A percentile compares a stretch with the other conserved stretches of the same genome.
Evolutionary conservation across 1,139 yeast species (phyloP).

Genomic region (Lizanozyma gosingica): DNA sequence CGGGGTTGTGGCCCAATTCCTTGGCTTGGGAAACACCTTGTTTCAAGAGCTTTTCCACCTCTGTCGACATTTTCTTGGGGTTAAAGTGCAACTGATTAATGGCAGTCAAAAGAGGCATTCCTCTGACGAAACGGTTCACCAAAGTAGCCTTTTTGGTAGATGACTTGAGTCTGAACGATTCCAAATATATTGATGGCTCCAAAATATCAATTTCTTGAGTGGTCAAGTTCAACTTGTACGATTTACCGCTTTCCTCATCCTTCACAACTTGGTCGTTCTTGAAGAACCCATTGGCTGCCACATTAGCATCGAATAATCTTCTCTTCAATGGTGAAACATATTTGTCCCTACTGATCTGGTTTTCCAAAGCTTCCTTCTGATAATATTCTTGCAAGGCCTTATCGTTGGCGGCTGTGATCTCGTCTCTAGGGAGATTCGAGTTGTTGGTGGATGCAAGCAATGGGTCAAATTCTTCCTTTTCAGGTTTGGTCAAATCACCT

Average conservation of each 20-base stretch:
- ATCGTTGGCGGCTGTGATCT: constrained; percentile 18
- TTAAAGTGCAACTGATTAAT: constrained; percentile 90
- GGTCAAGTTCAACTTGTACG: constrained; percentile 49
- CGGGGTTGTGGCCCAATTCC: constrained; percentile 47
- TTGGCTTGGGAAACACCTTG: constrained; percentile 66
- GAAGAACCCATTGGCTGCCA: constrained; percentile 63
- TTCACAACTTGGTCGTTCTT: constrained; percentile 50
- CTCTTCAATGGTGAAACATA: constrained; percentile 67
- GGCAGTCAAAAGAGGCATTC: constrained; percentile 66
- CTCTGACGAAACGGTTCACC: constrained; percentile 67
- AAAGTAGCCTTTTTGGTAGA: constrained; percentile 84
- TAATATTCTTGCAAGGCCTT: constrained; percentile 26
- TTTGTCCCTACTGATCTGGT: constrained; percentile 24
- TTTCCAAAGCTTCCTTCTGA: constrained; percentile 18
- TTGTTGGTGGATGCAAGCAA: not conserved
- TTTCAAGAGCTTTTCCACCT: constrained; percentile 66
- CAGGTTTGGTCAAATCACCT: not conserved
- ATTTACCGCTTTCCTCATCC: constrained; percentile 34
- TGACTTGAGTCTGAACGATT: constrained; percentile 73
- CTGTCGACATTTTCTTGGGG: constrained; percentile 71
- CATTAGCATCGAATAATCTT: constrained; percentile 52
- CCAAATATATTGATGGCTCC: constrained; percentile 76
- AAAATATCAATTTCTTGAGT: constrained; percentile 63
- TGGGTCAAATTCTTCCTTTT: not conserved
- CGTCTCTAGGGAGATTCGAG: not conserved